Percentiles rank a stretch among this genome's conserved stretches.
These are phyloP conservation scores for Globisporangium lucens DNA, from an alignment of 352 stramenopile genomes.

Conservation along the genomic window DNA sequence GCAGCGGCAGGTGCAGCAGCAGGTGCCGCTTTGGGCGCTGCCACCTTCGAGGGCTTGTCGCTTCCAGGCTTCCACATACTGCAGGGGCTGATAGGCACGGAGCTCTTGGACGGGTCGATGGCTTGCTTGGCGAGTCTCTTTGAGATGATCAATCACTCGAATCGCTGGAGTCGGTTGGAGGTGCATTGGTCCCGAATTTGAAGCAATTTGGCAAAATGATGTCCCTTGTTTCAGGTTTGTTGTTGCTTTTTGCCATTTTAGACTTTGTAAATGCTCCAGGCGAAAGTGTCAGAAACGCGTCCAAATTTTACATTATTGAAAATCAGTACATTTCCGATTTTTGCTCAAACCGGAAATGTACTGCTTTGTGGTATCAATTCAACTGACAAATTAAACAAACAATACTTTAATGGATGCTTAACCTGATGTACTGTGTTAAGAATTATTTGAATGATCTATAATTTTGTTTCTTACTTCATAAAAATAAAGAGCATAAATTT, in stretches of 20 bases:
- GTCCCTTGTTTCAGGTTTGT: neutral
- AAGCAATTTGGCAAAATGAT: neutral
- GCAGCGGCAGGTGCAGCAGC: constrained; percentile 13
- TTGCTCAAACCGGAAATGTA: neutral
- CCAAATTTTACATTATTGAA: too few relatives aligned
- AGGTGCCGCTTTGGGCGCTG: neutral
- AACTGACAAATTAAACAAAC: too few relatives aligned
- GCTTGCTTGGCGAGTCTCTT: neutral
- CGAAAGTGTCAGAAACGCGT: too few relatives aligned
- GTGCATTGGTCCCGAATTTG: constrained; percentile 12
- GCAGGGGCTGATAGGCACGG: neutral
- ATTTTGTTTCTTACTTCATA: too few relatives aligned
- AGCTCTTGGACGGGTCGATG: constrained; percentile 8
- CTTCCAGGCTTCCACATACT: constrained; percentile 26
- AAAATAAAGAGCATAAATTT: too few relatives aligned
- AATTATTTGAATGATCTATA: too few relatives aligned
- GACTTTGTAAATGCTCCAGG: too few relatives aligned
- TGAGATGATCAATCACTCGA: neutral
- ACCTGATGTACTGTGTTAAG: too few relatives aligned
- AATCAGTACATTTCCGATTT: too few relatives aligned
- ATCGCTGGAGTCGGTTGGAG: constrained; percentile 6
- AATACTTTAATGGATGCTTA: too few relatives aligned
- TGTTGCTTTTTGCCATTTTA: too few relatives aligned
- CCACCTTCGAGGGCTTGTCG: constrained; percentile 9
- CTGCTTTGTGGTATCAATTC: too few relatives aligned